These are phyloP conservation scores for Gigaspora rosea DNA, from an alignment of 192 early-diverging fungal genomes.

Conservation along the genomic window DNA sequence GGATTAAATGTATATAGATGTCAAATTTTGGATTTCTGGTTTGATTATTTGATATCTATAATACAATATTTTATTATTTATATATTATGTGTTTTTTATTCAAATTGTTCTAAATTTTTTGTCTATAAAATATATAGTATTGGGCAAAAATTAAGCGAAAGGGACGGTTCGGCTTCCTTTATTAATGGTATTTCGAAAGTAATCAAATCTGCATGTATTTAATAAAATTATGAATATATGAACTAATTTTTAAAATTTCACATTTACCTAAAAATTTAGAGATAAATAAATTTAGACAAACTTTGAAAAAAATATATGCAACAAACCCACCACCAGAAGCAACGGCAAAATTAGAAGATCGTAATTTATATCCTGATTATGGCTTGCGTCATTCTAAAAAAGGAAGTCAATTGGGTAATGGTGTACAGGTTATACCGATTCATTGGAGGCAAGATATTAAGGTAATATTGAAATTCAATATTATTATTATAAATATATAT, in stretches of 20 bases:
- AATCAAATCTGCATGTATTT: not conserved
- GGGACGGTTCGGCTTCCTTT: constrained; percentile 67
- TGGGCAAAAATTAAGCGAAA: constrained; percentile 82
- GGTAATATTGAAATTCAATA: not conserved
- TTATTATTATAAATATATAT: not conserved
- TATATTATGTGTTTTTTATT: not conserved
- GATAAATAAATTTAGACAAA: constrained; percentile 66
- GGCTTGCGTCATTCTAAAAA: not conserved
- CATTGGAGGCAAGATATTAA: constrained; percentile 80
- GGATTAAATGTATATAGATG: not conserved
- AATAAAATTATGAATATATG: no score
- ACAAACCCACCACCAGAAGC: not conserved
- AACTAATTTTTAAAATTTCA: not conserved
- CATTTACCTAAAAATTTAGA: constrained; percentile 43
- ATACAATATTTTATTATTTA: not conserved
- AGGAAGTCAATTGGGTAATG: constrained; percentile 38
- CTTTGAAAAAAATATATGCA: constrained; percentile 50
- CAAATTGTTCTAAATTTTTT: not conserved
- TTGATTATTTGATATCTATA: not conserved
- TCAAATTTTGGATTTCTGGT: not conserved
- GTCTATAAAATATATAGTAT: constrained; percentile 44
- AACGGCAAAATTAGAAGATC: not conserved
- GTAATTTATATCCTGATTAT: not conserved
- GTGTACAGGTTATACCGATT: constrained; percentile 78
- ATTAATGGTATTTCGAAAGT: constrained; percentile 45